Percentiles rank a stretch among this genome's conserved stretches.
These are phyloP conservation scores for Parastagonospora nodorum DNA, from an alignment of 2,329 filamentous ascomycete species.

Conservation along the genomic window DNA sequence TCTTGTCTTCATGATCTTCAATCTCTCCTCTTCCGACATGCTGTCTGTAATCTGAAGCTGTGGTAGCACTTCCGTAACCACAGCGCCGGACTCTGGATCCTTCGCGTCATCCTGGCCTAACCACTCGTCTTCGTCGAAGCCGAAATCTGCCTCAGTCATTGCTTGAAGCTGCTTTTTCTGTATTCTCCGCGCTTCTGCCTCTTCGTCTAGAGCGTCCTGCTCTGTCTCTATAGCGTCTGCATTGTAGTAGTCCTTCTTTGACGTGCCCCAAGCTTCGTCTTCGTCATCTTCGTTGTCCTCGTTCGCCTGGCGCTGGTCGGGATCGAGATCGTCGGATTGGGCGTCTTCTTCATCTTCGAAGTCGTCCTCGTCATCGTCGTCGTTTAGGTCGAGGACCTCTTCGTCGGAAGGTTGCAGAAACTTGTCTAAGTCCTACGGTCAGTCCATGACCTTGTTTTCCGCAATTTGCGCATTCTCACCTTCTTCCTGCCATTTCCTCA, in stretches of 20 bases:
- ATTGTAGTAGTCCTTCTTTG: conserved; percentile 90
- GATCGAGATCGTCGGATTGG: conserved; percentile 38
- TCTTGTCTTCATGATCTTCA: conserved; percentile 74
- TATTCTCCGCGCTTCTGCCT: conserved; percentile 83
- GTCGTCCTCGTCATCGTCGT: conserved; percentile 52
- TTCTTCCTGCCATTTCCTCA: conserved; percentile 72
- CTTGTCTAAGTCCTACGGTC: conserved; percentile 52
- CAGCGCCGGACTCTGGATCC: conserved; percentile 54
- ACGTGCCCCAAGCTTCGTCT: conserved; percentile 78
- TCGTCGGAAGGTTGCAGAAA: conserved; percentile 65
- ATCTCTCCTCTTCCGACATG: conserved; percentile 75
- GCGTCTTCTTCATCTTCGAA: conserved; percentile 47
- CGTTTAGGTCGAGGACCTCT: conserved; percentile 62
- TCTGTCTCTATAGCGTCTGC: conserved; percentile 76
- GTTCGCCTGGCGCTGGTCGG: conserved; percentile 33
- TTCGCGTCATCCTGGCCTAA: conserved; percentile 57
- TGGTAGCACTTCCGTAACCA: conserved; percentile 85
- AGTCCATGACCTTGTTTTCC: background rate
- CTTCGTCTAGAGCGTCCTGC: conserved; percentile 83
- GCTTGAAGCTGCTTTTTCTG: conserved; percentile 89
- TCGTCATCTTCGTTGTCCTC: conserved; percentile 63
- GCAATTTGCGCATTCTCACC: conserved; percentile 44
- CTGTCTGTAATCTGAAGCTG: conserved; percentile 80
- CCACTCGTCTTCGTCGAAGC: conserved; percentile 92
- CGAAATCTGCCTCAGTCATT: conserved; percentile 91